phyloP scores from a whole-genome alignment of 2,329 filamentous ascomycete species.

The Penicillium sp. region DNA sequence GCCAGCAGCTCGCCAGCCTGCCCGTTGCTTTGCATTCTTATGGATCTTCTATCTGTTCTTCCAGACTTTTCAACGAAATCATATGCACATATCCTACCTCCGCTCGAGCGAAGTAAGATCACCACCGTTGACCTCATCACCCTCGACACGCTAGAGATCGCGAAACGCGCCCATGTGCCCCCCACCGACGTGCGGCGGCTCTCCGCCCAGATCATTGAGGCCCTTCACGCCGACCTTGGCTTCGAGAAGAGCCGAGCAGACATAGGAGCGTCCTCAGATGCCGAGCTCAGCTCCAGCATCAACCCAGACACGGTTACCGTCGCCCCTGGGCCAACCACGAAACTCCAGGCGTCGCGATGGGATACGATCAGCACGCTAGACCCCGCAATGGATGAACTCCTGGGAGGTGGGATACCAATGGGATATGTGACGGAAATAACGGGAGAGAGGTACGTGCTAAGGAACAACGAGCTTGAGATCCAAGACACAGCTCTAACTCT shows the following conservation, averaged over 20 bases:
- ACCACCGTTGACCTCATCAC: slow-evolving; percentile 85
- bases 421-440: slow-evolving; percentile 87
- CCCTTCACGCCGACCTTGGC: slow-evolving; percentile 68
- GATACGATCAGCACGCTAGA: slow-evolving; percentile 81
- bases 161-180: slow-evolving; percentile 82
- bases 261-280: slow-evolving; percentile 12
- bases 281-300: slow-evolving; percentile 33
- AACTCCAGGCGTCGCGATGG: slow-evolving; percentile 51
- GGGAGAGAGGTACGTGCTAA: slow-evolving; percentile 73
- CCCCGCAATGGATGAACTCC: slow-evolving; percentile 68
- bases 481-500: slow-evolving; percentile 17
- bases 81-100: slow-evolving; percentile 76
- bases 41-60: slow-evolving; percentile 80
- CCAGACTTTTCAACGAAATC: slow-evolving; percentile 76
- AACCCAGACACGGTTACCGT: slow-evolving; percentile 25
- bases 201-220: slow-evolving; percentile 68
- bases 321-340: slow-evolving; percentile 36
- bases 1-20: slow-evolving; percentile 16
- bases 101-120: slow-evolving; percentile 77
- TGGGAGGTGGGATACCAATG: slow-evolving; percentile 80
- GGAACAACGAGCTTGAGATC: slow-evolving; percentile 19
- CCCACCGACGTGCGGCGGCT: slow-evolving; percentile 79
- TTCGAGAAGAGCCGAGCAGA: slow-evolving; percentile 38
- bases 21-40: slow-evolving; percentile 32
- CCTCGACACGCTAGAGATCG: slow-evolving; percentile 80